Evolutionary conservation across 768 basidiomycete species (phyloP), one percentile per base, ranked within the genome.

Genomic region (Panaeolus papilionaceus): DNA sequence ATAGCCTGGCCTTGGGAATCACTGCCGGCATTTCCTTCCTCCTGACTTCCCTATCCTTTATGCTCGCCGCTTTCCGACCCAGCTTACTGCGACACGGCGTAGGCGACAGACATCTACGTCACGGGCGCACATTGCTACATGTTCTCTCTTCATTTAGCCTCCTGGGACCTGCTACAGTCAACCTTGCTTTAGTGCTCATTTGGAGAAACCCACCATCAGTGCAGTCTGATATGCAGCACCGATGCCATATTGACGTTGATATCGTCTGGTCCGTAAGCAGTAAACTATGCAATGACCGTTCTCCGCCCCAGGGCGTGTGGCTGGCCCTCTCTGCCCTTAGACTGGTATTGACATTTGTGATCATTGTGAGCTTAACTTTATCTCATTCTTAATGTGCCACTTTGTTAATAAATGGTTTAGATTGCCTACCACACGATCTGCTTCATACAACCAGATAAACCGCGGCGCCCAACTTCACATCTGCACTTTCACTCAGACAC

Each of bases 171-270:
- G 82, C 91, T 38, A 71, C 84, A 54, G 78, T 82, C 70, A 93
- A 90, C 72, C 68, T 92, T 45, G 83, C 79, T 8, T 75, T 92
- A 23, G 79, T 89, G 45, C 33, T 33, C 26, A 58, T 58, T 28
- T 58, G 54, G 54, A 83, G 80, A 70, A 75, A 80, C 23, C 74
- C 81, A 10, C 62, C 79, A 1, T 58, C 33, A 75, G 81, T 64
- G 42, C 74, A 37, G 80, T 64, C 68, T 77, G 79, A 64, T 71
- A 80, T 75, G 42, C 74, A 72, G 26, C 75, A 75, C 51, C 83
- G 87, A n/a, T 93, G 92, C 67, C 76, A 78, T 54, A 79, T 89
- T 79, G 87, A 90, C 68, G 78, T 91, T 49, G 92, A 93, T 72
- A 80, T 88, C 49, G 78, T 89, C 10, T 93, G 92, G 92, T 83